These are phyloP conservation scores for Aspergillus sp. DNA, from an alignment of 2,329 filamentous ascomycete genomes.

Conservation along the genomic window DNA sequence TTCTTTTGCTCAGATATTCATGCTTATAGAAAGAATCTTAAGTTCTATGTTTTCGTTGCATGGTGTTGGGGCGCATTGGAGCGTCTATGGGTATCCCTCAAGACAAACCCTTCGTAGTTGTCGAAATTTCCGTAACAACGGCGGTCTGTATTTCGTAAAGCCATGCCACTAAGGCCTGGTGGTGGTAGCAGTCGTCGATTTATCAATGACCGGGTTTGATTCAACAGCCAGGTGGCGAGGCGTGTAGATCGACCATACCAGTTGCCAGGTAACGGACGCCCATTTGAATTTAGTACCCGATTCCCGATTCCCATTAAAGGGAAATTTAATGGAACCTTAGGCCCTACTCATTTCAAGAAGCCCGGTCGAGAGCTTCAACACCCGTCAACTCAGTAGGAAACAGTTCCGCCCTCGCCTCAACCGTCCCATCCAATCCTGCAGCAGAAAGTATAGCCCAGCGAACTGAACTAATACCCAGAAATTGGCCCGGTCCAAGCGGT, in stretches of 20 bases:
- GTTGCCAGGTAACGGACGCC: background rate
- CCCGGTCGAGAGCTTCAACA: background rate
- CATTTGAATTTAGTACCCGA: too few relatives aligned
- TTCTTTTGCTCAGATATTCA: constrained; percentile 2
- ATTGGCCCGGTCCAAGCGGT: constrained; percentile 45
- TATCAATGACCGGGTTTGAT: background rate
- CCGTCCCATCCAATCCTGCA: constrained; percentile 53
- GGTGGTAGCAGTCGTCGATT: background rate
- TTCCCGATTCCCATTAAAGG: background rate
- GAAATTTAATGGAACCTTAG: background rate
- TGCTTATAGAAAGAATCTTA: constrained; percentile 7
- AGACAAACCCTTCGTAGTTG: background rate
- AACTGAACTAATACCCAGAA: constrained; percentile 61
- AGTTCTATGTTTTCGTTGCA: constrained; percentile 6
- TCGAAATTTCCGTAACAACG: background rate
- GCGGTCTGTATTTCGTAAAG: background rate
- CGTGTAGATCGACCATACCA: background rate
- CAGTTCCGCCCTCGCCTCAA: constrained; percentile 23
- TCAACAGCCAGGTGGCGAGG: background rate
- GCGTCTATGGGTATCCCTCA: background rate
- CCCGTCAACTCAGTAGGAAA: constrained; percentile 5
- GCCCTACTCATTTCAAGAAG: background rate
- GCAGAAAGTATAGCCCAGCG: constrained; percentile 65
- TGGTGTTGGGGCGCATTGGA: background rate
- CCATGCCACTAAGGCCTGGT: background rate